A percentile compares a stretch with the other conserved stretches of the same genome.
These are phyloP conservation scores for Pestalotiopsis sp. DNA, from an alignment of 2,329 filamentous ascomycete species.

Conservation along the genomic window DNA sequence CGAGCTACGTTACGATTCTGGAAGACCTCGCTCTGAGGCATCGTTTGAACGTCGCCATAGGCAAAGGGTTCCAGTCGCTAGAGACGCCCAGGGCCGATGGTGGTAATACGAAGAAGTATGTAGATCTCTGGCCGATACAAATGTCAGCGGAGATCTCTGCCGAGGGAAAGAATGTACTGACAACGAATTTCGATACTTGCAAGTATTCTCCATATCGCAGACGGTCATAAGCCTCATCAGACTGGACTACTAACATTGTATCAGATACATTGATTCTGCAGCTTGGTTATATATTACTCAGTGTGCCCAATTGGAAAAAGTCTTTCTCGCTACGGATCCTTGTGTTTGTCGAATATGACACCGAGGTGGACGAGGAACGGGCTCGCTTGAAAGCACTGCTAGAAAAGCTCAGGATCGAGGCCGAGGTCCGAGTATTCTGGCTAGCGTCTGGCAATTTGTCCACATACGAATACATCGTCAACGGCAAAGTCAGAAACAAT, in stretches of 20 bases:
- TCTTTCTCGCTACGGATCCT: conserved; percentile 74
- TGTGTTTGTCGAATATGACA: conserved; percentile 89
- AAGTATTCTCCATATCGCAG: conserved; percentile 27
- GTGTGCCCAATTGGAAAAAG: conserved; percentile 78
- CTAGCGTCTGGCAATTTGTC: conserved; percentile 72
- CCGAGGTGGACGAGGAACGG: conserved; percentile 78
- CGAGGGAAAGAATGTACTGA: conserved; percentile 69
- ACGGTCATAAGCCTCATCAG: not conserved
- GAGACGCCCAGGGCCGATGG: conserved; percentile 68
- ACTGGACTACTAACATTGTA: conserved; percentile 16
- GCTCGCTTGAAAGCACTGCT: conserved; percentile 72
- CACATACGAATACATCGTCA: conserved; percentile 78
- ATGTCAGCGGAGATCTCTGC: conserved; percentile 84
- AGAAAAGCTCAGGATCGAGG: conserved; percentile 80
- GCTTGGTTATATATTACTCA: conserved; percentile 81
- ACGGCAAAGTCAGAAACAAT: conserved; percentile 63
- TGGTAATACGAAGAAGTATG: conserved; percentile 70
- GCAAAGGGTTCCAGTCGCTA: conserved; percentile 76
- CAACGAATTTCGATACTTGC: conserved; percentile 91
- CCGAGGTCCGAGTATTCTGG: conserved; percentile 79
- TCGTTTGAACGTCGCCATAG: conserved; percentile 83
- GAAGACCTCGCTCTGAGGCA: conserved; percentile 79
- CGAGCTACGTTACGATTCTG: conserved; percentile 78
- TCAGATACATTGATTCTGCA: conserved; percentile 79
- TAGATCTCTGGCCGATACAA: conserved; percentile 90